Base-by-base conservation (phyloP, 2,329 filamentous ascomycete genomes). In the Cercospora sp. region DNA sequence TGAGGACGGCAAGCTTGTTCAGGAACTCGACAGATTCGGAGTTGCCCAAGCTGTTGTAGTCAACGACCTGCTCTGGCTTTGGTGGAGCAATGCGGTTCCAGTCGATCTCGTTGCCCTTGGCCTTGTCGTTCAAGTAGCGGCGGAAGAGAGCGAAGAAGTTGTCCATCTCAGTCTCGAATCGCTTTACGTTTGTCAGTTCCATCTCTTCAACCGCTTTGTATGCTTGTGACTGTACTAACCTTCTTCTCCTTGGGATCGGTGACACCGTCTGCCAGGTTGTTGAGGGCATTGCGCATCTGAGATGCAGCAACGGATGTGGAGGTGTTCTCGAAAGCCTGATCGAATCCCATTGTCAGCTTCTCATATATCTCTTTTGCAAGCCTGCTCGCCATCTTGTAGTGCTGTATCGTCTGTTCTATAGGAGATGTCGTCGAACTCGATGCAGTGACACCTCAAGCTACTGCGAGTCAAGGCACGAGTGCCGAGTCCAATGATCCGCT, bases 141-240 rank as follows among this genome's bases (percentile, higher is more conserved):
- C 95, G 91, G 90, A 99, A 99, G 71, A 99, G 91, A 70, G 93
- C 91, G 80, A 99, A 99, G 87, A 99, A 99, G 89, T 99, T 99
- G 88, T 99, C 95, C 94, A 97, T 98, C 85, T 99, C 94, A 4
- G 94, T 96, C 85, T 98, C 94, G 82, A 98, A 98, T 74, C 96
- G 89, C 92, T 75, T 66, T 43, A 28, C 34, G 58, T 60, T n/a
- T 16, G 63, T 68, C 61, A 68, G 68, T 5, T 10, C 12, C 63
- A 24, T 26, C 8, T 6, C 21, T 18, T 68, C 59, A 63, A 18
- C 66, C 7, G 51, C 18, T 9, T 7, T 34, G 8, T 16, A 8
- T 9, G 18, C 13, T 18, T 2, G 18, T 12, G 26, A 12, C 12
- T 69, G 74, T 62, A 61, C 83, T 77, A 84, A 94, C 93, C 91